Percentiles rank a stretch among this genome's conserved stretches.
Evolutionary conservation across 345 rosid genomes (phyloP).

Genomic region (Populus euphratica): DNA sequence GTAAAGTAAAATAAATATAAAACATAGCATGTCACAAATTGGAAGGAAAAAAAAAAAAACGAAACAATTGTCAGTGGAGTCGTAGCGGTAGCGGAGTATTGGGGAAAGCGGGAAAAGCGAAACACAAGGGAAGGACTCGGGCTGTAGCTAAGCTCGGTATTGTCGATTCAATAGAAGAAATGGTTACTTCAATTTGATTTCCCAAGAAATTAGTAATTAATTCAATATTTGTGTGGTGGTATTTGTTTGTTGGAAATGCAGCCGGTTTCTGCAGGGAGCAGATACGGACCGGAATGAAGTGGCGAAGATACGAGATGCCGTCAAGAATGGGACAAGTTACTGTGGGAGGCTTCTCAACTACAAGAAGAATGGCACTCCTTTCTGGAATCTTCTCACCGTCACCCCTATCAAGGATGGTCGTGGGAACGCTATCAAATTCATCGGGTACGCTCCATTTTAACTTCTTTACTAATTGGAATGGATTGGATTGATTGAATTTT

Average conservation of each 20-base stretch:
- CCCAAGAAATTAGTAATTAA: too few relatives aligned
- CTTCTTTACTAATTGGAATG: background rate
- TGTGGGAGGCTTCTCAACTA: constrained; percentile 91
- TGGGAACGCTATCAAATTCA: constrained; percentile 82
- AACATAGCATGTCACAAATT: too few relatives aligned
- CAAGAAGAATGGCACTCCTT: constrained; percentile 86
- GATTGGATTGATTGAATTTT: background rate
- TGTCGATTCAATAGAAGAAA: too few relatives aligned
- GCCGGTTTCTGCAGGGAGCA: constrained; percentile 94
- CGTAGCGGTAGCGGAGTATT: too few relatives aligned
- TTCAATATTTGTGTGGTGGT: too few relatives aligned
- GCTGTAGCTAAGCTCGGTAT: too few relatives aligned
- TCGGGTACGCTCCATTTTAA: constrained; percentile 48
- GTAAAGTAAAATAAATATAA: too few relatives aligned
- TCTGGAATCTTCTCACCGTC: constrained; percentile 96
- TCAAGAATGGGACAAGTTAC: constrained; percentile 67
- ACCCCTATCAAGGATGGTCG: constrained; percentile 81
- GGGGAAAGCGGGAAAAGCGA: too few relatives aligned
- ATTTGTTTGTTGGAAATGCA: constrained; percentile 30
- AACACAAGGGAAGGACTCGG: too few relatives aligned
- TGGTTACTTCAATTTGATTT: too few relatives aligned
- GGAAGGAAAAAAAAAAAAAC: too few relatives aligned
- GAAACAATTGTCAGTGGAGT: too few relatives aligned
- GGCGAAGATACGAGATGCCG: constrained; percentile 68
- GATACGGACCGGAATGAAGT: constrained; percentile 78